These are phyloP conservation scores for Xenoacremonium recifei DNA, from an alignment of 2,329 filamentous ascomycete genomes.

Conservation along the genomic window DNA sequence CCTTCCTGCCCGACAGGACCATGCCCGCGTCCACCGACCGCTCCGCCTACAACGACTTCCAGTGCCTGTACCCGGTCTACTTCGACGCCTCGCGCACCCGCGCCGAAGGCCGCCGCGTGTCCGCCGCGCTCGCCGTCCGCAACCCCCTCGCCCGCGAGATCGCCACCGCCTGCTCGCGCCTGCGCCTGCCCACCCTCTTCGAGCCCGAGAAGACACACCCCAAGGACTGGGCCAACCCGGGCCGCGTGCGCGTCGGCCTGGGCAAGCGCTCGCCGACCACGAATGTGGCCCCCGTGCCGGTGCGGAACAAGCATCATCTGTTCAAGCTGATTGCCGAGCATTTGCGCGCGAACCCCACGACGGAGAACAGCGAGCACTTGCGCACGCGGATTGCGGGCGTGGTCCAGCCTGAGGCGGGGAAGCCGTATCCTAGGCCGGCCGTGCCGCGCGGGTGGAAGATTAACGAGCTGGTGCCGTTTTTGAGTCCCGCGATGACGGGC, in stretches of 20 bases:
- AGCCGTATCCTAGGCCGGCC: slow-evolving; percentile 68
- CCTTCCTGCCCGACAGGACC: slow-evolving; percentile 27
- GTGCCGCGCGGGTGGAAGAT: slow-evolving; percentile 92
- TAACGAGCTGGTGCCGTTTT: slow-evolving; percentile 76
- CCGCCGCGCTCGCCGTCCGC: slow-evolving; percentile 66
- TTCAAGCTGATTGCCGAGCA: slow-evolving; percentile 78
- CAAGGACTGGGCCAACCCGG: slow-evolving; percentile 97
- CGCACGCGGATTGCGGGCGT: slow-evolving; percentile 72
- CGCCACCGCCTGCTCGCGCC: slow-evolving; percentile 74
- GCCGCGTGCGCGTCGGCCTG: slow-evolving; percentile 78
- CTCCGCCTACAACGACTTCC: slow-evolving; percentile 68
- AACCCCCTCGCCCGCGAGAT: slow-evolving; percentile 91
- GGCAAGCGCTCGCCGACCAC: slow-evolving; percentile 27
- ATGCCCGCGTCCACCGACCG: slow-evolving; percentile 43
- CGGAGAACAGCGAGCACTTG: slow-evolving; percentile 64
- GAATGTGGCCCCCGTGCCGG: slow-evolving; percentile 17
- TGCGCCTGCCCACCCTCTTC: slow-evolving; percentile 73
- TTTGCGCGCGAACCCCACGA: slow-evolving; percentile 75
- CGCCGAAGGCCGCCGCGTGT: slow-evolving; percentile 78
- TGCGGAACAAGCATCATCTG: slow-evolving; percentile 83
- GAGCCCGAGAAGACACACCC: slow-evolving; percentile 92
- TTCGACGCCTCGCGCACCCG: slow-evolving; percentile 78
- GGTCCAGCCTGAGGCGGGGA: slow-evolving; percentile 58
- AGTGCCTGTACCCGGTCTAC: slow-evolving; percentile 93
- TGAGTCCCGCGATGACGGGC: slow-evolving; percentile 85